Percentiles rank a stretch among this genome's conserved stretches.
Conservation (phyloP, 2,329 filamentous ascomycete genomes). For the Diplodia corticola region DNA sequence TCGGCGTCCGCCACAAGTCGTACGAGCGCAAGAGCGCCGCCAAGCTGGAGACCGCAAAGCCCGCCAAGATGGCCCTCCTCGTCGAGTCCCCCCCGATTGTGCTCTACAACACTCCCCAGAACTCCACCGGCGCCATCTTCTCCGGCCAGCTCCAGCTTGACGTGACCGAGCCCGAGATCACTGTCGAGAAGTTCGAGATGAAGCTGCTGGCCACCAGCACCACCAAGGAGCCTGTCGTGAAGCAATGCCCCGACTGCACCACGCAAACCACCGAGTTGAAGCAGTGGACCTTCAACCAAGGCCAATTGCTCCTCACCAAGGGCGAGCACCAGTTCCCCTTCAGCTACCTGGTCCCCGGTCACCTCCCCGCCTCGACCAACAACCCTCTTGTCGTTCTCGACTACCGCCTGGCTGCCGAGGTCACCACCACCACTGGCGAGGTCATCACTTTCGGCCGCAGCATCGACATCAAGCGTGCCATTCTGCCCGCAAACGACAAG, state of each 20-base stretch:
- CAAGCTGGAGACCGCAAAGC: slow-evolving; percentile 40
- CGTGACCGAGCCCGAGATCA: slow-evolving; percentile 65
- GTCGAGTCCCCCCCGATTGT: slow-evolving; percentile 88
- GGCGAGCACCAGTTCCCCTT: slow-evolving; percentile 82
- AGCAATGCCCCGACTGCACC: slow-evolving; percentile 76
- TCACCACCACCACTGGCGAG: slow-evolving; percentile 60
- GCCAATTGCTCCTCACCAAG: slow-evolving; percentile 47
- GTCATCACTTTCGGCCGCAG: slow-evolving; percentile 66
- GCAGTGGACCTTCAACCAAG: slow-evolving; percentile 72
- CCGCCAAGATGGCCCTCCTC: slow-evolving; percentile 58
- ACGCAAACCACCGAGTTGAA: slow-evolving; percentile 72
- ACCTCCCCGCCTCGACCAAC: slow-evolving; percentile 81
- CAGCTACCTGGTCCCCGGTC: slow-evolving; percentile 79
- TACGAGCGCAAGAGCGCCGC: slow-evolving; percentile 36
- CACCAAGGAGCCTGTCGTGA: slow-evolving; percentile 79
- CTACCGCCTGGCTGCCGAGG: slow-evolving; percentile 64
- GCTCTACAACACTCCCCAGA: slow-evolving; percentile 72
- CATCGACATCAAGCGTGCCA: slow-evolving; percentile 75
- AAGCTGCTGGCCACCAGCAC: slow-evolving; percentile 67
- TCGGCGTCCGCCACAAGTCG: slow-evolving; percentile 30
- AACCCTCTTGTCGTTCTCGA: slow-evolving; percentile 70
- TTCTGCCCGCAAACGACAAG: slow-evolving; percentile 77
- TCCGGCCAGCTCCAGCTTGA: slow-evolving; percentile 78
- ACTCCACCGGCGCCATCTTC: slow-evolving; percentile 80
- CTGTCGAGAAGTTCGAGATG: slow-evolving; percentile 71